A percentile compares a stretch with the other conserved stretches of the same genome.
These are phyloP conservation scores for Monosporascus sp. DNA, from an alignment of 2,329 filamentous ascomycete species.

Conservation along the genomic window DNA sequence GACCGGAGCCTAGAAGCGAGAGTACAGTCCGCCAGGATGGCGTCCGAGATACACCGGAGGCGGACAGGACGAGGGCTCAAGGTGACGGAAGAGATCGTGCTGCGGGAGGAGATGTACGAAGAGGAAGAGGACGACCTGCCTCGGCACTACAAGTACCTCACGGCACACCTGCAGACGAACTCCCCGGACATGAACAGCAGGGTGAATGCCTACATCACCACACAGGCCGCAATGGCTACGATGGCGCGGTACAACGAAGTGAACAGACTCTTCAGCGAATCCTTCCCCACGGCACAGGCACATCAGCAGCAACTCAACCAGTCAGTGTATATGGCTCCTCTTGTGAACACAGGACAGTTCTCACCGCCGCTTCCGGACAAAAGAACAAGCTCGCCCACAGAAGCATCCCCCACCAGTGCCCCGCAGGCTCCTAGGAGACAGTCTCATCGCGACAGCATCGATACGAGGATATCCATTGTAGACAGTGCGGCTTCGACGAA, in stretches of 20 bases:
- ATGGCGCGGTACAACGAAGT: conserved; percentile 41
- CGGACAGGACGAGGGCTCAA: conserved; percentile 78
- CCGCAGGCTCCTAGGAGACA: conserved; percentile 13
- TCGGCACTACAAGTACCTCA: conserved; percentile 59
- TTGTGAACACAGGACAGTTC: conserved; percentile 14
- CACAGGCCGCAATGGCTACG: conserved; percentile 38
- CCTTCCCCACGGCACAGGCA: conserved; percentile 36
- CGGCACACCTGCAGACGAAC: conserved; percentile 56
- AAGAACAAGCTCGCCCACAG: not conserved
- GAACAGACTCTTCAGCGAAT: conserved; percentile 41
- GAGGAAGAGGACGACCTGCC: conserved; percentile 83
- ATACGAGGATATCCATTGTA: conserved; percentile 11
- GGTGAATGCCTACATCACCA: conserved; percentile 45
- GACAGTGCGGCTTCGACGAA: conserved; percentile 9
- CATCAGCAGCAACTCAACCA: conserved; percentile 25
- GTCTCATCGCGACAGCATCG: conserved; percentile 8
- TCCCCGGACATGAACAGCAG: conserved; percentile 58
- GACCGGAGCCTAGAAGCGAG: conserved; percentile 85
- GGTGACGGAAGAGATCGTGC: conserved; percentile 80
- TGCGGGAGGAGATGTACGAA: conserved; percentile 94
- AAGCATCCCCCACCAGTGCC: conserved; percentile 10
- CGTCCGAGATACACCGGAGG: conserved; percentile 86
- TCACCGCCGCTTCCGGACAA: conserved; percentile 10
- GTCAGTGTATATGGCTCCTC: conserved; percentile 23
- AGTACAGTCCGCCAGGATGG: conserved; percentile 79